Evolutionary conservation across 2,329 filamentous ascomycete genomes (phyloP), one percentile per base, ranked within the genome.

Genomic region (Penicillium paneum): DNA sequence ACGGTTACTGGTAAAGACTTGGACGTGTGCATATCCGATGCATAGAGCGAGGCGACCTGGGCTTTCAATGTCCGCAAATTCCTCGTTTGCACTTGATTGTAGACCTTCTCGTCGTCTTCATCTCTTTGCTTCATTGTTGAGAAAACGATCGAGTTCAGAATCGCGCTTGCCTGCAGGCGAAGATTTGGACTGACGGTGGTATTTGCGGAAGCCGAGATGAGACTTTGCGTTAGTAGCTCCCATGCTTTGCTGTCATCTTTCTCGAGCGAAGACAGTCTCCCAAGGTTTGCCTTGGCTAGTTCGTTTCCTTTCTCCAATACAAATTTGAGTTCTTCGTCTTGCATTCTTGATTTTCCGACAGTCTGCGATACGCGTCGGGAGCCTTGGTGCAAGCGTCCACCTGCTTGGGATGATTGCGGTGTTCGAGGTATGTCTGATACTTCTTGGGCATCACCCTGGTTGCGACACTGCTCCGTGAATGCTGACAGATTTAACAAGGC

Each of bases 271-370:
- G 91, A 80, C 8, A 99, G 77, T 38, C 94, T 83, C 46, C 86
- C 82, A 26, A 91, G 82, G 63, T 93, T 94, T 63, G 90, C 86
- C 29, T 81, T 83, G 2, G 87, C 86, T 49, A 93, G 74, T 58
- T 91, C 87, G 8, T 86, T 86, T 10, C 90, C 77, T 70, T 91
- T 93, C 4, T 86, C 84, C 38, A 94, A 72, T 1, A 89, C 88
- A 70, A 80, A 78, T 29, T 69, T 73, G 35, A 76, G 61, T 49
- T 78, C 75, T 47, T 78, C 71, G 52, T 77, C 74, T 41, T 74
- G 71, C 53, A 74, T 66, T 59, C 70, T 73, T 12, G 69, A 70
- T 56, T 72, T 76, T 7, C 74, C 72, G 46, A 74, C 64, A 6
- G 70, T 64, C 21, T 73, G 68, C 12, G 76, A 77, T 32, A 77